Evolutionary conservation across 2,329 filamentous ascomycete genomes (phyloP).

Genomic region (Cryphonectria carpinicola): DNA sequence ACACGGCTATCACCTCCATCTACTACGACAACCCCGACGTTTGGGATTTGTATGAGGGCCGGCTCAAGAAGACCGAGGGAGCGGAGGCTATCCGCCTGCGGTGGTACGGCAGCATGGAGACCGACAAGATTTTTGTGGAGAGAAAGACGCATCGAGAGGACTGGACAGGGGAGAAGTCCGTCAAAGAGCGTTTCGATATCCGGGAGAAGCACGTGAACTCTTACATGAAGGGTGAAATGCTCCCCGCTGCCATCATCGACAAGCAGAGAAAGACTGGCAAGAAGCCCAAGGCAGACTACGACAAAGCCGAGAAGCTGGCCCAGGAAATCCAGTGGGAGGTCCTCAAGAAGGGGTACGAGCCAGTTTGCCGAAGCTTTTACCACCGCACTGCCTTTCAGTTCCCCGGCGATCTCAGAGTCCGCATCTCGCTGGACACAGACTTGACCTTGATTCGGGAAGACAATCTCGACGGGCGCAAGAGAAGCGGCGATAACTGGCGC

Average conservation of each 20-base stretch:
- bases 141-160: conserved; percentile 98
- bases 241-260: conserved; percentile 88
- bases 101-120: conserved; percentile 98
- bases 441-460: conserved; percentile 95
- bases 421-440: conserved; percentile 95
- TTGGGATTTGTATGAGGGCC: conserved; percentile 93
- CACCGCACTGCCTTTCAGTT: conserved; percentile 98
- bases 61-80: conserved; percentile 96
- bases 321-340: conserved; percentile 93
- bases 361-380: conserved; percentile 95
- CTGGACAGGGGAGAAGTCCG: conserved; percentile 98
- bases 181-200: conserved; percentile 91
- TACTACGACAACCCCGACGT: conserved; percentile 96
- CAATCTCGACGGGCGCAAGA: conserved; percentile 78
- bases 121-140: conserved; percentile 94
- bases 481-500: conserved; percentile 89
- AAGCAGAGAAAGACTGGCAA: conserved; percentile 95
- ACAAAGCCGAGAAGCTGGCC: conserved; percentile 86
- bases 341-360: conserved; percentile 81
- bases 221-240: conserved; percentile 82
- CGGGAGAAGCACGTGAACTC: conserved; percentile 98
- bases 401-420: conserved; percentile 91
- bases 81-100: conserved; percentile 94
- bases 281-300: conserved; percentile 89
- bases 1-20: conserved; percentile 95